phyloP scores from a whole-genome alignment of 495 filamentous ascomycete genomes.

The Aspergillus bertholletiae region DNA sequence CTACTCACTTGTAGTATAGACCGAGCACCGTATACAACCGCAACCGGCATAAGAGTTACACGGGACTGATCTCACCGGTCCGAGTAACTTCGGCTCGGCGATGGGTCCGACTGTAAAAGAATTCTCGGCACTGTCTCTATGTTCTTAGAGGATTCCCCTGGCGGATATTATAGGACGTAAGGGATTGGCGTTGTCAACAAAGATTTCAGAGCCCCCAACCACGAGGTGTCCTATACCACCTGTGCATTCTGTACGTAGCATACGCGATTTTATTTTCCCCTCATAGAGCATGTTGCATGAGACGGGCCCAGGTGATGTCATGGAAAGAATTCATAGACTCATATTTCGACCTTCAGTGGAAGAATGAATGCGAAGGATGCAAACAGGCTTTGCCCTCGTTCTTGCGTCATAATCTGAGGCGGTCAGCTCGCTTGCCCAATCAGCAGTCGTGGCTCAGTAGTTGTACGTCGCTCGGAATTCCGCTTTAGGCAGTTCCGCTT shows the following conservation, averaged over 20 bases:
- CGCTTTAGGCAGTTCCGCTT: constrained; percentile 2
- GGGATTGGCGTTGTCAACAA: too few species aligned
- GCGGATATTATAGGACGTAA: too few species aligned
- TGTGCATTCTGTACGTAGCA: neutral
- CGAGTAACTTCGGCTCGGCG: too few species aligned
- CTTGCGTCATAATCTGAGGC: neutral
- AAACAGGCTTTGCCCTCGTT: constrained; percentile 6
- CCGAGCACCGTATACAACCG: too few species aligned
- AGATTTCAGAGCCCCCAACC: too few species aligned
- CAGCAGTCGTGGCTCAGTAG: neutral
- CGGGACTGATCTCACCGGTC: too few species aligned
- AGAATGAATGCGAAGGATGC: constrained; percentile 3
- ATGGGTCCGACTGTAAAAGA: too few species aligned
- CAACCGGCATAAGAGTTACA: too few species aligned
- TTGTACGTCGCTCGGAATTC: neutral
- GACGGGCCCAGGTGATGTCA: neutral
- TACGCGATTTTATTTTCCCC: too few species aligned
- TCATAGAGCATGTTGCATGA: neutral
- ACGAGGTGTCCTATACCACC: neutral
- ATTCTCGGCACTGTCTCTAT: too few species aligned
- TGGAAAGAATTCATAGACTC: neutral
- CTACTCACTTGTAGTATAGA: too few species aligned
- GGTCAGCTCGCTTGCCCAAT: neutral
- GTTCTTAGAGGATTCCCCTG: too few species aligned
- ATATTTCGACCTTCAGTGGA: neutral